phyloP scores from a whole-genome alignment of 495 filamentous ascomycete species.

The Aeminium ludgeri region DNA sequence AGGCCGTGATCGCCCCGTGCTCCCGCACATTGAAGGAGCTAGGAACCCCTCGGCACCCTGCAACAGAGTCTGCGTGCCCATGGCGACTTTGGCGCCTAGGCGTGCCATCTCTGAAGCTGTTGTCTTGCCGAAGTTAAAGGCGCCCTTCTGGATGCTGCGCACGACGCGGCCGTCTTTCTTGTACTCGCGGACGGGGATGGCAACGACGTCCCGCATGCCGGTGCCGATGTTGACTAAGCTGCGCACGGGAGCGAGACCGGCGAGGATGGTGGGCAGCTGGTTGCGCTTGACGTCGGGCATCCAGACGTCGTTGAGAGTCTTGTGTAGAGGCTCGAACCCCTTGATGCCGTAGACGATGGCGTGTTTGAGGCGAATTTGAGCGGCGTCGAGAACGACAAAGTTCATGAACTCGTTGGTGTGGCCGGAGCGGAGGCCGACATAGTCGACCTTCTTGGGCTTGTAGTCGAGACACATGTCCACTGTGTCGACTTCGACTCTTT shows the following conservation, averaged over 20 bases:
- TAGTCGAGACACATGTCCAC: conserved; percentile 80
- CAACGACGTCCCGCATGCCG: conserved; percentile 69
- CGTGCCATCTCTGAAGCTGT: conserved; percentile 83
- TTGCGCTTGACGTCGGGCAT: conserved; percentile 83
- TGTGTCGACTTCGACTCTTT: conserved; percentile 71
- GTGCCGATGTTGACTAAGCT: conserved; percentile 78
- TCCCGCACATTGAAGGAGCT: conserved; percentile 23
- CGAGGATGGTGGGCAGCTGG: conserved; percentile 77
- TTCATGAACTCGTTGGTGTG: conserved; percentile 99
- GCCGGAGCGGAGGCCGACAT: conserved; percentile 86
- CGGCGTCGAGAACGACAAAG: conserved; percentile 79
- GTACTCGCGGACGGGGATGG: conserved; percentile 83
- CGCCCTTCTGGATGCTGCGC: conserved; percentile 79
- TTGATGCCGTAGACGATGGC: conserved; percentile 83
- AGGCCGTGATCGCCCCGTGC: background rate
- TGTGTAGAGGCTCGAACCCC: conserved; percentile 74
- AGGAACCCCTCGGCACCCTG: conserved; percentile 73
- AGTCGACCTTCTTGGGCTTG: conserved; percentile 94
- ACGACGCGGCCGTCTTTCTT: conserved; percentile 84
- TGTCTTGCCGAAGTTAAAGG: conserved; percentile 72
- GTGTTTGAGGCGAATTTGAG: conserved; percentile 72
- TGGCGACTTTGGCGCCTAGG: conserved; percentile 83
- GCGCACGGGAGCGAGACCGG: conserved; percentile 77
- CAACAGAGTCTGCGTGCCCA: conserved; percentile 81
- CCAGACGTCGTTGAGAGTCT: conserved; percentile 89